Evolutionary conservation across 2,329 filamentous ascomycete species (phyloP).

Genomic region (Colletotrichum destructivum): DNA sequence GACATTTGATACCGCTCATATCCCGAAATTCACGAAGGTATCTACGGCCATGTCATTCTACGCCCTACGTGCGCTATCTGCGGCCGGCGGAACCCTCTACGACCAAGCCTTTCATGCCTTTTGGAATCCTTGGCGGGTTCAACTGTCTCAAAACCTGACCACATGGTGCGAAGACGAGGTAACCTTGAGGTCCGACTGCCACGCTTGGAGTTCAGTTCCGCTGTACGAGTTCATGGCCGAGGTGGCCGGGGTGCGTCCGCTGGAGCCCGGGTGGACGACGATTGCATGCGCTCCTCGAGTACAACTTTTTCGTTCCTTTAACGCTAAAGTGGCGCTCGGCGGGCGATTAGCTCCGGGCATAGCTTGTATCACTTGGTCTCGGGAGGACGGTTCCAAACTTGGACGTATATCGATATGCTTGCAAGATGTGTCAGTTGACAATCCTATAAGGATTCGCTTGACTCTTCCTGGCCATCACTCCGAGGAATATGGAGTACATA

Average conservation of each 20-base stretch:
- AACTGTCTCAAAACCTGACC: constrained; percentile 40
- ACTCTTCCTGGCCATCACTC: not conserved
- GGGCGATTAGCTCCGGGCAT: constrained; percentile 6
- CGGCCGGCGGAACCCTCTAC: constrained; percentile 37
- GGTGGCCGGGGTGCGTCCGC: constrained; percentile 38
- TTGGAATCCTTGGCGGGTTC: constrained; percentile 43
- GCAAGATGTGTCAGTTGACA: not conserved
- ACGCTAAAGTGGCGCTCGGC: constrained; percentile 9
- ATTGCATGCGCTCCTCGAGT: constrained; percentile 40
- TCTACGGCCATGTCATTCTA: constrained; percentile 45
- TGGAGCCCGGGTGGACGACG: constrained; percentile 35
- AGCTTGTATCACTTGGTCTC: constrained; percentile 13
- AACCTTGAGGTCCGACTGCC: constrained; percentile 44
- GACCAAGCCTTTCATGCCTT: constrained; percentile 40
- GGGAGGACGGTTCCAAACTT: not conserved
- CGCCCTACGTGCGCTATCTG: constrained; percentile 38
- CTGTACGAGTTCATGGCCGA: constrained; percentile 45
- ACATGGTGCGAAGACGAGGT: constrained; percentile 46
- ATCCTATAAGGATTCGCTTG: not conserved
- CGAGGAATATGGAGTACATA: no score
- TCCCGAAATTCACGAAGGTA: constrained; percentile 13
- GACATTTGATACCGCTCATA: not conserved
- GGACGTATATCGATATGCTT: not conserved
- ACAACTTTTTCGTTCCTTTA: constrained; percentile 3
- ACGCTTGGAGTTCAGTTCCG: constrained; percentile 45